Conservation (phyloP, 768 basidiomycete species). For the Calocybe cyanea region DNA sequence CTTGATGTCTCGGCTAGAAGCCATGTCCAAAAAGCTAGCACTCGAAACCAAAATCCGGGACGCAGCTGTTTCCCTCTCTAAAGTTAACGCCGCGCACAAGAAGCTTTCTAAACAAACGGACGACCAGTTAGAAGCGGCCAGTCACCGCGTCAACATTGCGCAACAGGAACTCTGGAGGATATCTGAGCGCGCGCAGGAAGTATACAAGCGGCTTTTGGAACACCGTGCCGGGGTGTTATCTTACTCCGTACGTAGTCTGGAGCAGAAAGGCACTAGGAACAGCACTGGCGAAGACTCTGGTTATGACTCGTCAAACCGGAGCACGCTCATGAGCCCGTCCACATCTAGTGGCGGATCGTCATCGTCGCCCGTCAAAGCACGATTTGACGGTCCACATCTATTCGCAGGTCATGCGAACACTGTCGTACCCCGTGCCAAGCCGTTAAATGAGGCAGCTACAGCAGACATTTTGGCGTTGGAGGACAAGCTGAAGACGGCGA, state of each 20-base stretch:
- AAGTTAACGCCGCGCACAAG: slow-evolving; percentile 58
- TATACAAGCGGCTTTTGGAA: slow-evolving; percentile 64
- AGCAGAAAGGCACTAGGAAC: slow-evolving; percentile 40
- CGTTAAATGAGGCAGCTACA: slow-evolving; percentile 39
- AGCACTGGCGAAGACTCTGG: slow-evolving; percentile 43
- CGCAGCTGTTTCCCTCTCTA: slow-evolving; percentile 72
- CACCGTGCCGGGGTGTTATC: slow-evolving; percentile 84
- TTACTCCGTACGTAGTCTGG: slow-evolving; percentile 62
- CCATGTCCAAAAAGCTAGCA: slow-evolving; percentile 68
- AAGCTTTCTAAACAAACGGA: slow-evolving; percentile 60
- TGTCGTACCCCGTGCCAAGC: slow-evolving; percentile 47
- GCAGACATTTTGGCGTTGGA: slow-evolving; percentile 53
- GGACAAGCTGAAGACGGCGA: slow-evolving; percentile 59
- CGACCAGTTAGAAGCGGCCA: slow-evolving; percentile 73
- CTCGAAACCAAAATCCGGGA: slow-evolving; percentile 88
- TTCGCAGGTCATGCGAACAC: slow-evolving; percentile 80
- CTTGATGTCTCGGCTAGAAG: slow-evolving; percentile 60
- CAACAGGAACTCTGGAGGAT: slow-evolving; percentile 72
- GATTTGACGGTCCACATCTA: slow-evolving; percentile 81
- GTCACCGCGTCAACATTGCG: slow-evolving; percentile 62
- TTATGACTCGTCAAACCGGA: slow-evolving; percentile 48
- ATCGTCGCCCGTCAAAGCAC: slow-evolving; percentile 42
- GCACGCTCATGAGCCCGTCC: slow-evolving; percentile 47
- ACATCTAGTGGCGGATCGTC: slow-evolving; percentile 39
- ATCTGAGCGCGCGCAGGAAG: slow-evolving; percentile 59